These are phyloP conservation scores for Myriosclerotinia duriaeana DNA, from an alignment of 2,329 filamentous ascomycete genomes.

Conservation along the genomic window DNA sequence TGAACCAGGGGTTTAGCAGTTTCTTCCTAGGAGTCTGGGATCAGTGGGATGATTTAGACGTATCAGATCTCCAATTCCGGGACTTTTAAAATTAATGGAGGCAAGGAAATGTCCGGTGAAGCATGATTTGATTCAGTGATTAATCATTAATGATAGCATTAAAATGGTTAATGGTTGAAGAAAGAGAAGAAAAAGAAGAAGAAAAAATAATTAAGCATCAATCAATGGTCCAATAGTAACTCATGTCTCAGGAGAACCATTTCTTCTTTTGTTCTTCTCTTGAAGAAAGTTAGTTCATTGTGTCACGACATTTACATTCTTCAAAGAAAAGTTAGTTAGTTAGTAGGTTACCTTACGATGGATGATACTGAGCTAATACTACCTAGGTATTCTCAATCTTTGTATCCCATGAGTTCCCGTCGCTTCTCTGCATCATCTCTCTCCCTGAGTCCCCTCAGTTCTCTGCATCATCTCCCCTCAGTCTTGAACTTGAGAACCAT, in stretches of 20 bases:
- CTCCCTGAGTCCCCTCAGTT: background rate
- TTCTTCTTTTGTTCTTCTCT: background rate
- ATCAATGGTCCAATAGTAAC: background rate
- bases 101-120: background rate
- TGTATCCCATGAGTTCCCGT: background rate
- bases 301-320: no score
- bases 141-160: background rate
- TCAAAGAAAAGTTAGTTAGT: no score
- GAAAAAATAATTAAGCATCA: no score
- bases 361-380: no score
- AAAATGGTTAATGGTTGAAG: no score
- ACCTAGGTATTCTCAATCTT: background rate
- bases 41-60: background rate
- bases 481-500: conserved; percentile 9
- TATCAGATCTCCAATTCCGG: conserved; percentile 3
- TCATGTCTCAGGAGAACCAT: background rate
- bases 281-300: background rate
- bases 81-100: conserved; percentile 8
- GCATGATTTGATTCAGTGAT: background rate
- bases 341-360: no score
- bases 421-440: background rate
- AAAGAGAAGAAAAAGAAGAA: background rate
- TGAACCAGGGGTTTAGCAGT: background rate
- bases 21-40: background rate
- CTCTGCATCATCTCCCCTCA: conserved; percentile 6